Conservation (phyloP, 768 basidiomycete species). For the Cubamyces lactineus region DNA sequence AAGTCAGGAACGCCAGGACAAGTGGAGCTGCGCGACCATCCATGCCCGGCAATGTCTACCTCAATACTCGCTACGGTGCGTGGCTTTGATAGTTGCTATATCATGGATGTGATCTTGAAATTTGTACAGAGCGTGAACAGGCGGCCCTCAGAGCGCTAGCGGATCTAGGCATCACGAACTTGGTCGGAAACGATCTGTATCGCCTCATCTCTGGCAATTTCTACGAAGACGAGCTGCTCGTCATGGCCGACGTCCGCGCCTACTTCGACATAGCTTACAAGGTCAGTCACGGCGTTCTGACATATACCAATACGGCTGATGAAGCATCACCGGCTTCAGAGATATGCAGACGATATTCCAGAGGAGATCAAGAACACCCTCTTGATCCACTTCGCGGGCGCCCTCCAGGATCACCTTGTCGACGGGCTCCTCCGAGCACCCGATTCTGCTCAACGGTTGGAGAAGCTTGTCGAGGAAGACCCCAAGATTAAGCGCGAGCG, state of each 20-base stretch:
- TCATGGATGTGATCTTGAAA: too few species aligned
- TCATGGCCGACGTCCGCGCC: conserved; percentile 72
- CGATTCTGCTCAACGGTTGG: conserved; percentile 25
- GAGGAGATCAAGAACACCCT: conserved; percentile 50
- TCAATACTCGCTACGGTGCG: neutral
- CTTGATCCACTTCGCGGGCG: conserved; percentile 42
- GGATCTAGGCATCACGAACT: neutral
- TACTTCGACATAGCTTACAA: conserved; percentile 65
- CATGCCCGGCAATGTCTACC: neutral
- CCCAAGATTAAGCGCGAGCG: conserved; percentile 38
- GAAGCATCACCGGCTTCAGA: conserved; percentile 39
- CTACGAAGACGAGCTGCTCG: conserved; percentile 53
- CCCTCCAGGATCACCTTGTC: conserved; percentile 42
- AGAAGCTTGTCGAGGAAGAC: conserved; percentile 46
- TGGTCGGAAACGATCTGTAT: conserved; percentile 40
- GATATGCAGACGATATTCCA: conserved; percentile 58
- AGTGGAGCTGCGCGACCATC: neutral
- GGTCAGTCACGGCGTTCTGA: conserved; percentile 51
- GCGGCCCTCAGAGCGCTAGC: neutral
- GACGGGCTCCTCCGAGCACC: conserved; percentile 34
- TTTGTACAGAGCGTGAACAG: neutral
- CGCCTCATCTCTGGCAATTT: conserved; percentile 46
- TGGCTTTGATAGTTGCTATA: neutral
- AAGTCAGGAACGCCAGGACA: conserved; percentile 1
- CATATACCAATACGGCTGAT: conserved; percentile 7